Base-by-base conservation (phyloP, 129 eudicot genomes). In the Helianthus tuberosus region DNA sequence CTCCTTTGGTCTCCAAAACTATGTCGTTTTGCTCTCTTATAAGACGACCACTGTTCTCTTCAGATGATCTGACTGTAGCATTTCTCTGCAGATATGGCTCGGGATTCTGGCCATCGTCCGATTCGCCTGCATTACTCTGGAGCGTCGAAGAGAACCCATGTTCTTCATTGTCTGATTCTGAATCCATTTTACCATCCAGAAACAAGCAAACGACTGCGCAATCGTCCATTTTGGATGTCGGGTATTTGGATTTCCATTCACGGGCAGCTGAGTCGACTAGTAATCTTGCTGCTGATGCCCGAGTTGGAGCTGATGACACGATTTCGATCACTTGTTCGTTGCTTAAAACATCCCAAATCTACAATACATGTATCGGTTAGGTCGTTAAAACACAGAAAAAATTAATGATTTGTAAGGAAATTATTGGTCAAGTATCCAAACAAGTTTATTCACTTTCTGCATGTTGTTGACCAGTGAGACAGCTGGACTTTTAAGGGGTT, bases 311-410 rank as follows among this genome's bases (percentile, higher is more conserved):
- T 17, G 90, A 83, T 39, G 92, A 83, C 13, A 95, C 91, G 58
- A 87, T 89, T 66, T 91, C 94, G 11, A 95, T 90, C 65, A 91
- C 99, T 83, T 91, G 94, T 62, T 91, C 90, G 14, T 95, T 95
- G 88, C 96, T 87, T 68, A 95, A 75, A 11, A 95, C 99, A 17
- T 95, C 99, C 99, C 99, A 95, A 23, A 95, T 89, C 99, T 95
- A 77, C 20, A 74, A 64, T 15, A 78, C 10, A 17, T 6, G 57
- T 3, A 64, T 49, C 12, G 7, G 11, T 29, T 60, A 15, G 4
- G 11, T 55, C 32, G 0, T 55, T 20, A 55, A 55, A 51, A 51
- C n/a, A 12, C 13, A 13, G 9, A 38, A 62, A 5, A 62, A 2
- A 49, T 12, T 3, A 49, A 49, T 12, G 0, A 49, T 49, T 11